Evolutionary conservation across 1,284 basidiomycete genomes (phyloP).

Genomic region (Ustanciosporium gigantosporum): DNA sequence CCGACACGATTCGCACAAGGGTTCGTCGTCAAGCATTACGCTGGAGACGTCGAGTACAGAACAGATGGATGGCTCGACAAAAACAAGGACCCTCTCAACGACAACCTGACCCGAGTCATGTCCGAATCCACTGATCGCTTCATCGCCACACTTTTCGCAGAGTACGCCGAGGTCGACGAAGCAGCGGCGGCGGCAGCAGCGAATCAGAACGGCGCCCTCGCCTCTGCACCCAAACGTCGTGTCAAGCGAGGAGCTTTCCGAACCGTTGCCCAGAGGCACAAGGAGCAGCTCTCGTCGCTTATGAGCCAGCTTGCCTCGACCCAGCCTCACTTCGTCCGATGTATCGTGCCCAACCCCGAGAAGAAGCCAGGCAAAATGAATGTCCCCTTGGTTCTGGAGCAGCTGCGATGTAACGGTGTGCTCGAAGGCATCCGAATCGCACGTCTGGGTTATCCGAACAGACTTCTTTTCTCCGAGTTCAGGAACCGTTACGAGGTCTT

Average conservation of each 20-base stretch:
- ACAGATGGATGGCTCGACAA: constrained; percentile 98
- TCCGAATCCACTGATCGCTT: constrained; percentile 81
- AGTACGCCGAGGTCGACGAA: constrained; percentile 71
- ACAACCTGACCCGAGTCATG: constrained; percentile 88
- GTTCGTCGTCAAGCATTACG: constrained; percentile 95
- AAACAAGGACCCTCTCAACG: constrained; percentile 98
- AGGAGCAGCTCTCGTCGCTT: constrained; percentile 88
- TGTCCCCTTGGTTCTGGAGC: constrained; percentile 92
- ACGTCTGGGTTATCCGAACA: constrained; percentile 93
- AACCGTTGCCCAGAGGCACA: constrained; percentile 92
- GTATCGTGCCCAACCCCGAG: constrained; percentile 91
- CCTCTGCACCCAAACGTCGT: constrained; percentile 67
- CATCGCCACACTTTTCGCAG: constrained; percentile 80
- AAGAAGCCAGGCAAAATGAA: constrained; percentile 93
- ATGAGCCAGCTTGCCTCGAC: constrained; percentile 91
- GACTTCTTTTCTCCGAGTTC: constrained; percentile 95
- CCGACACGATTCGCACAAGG: constrained; percentile 86
- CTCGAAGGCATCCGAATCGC: constrained; percentile 98
- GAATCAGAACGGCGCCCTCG: constrained; percentile 5
- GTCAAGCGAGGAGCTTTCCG: constrained; percentile 96
- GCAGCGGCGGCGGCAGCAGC: constrained; percentile 61
- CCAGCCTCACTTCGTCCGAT: constrained; percentile 97
- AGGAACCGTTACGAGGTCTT: constrained; percentile 94
- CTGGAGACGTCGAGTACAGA: constrained; percentile 92
- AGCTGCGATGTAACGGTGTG: constrained; percentile 97